A percentile compares a stretch with the other conserved stretches of the same genome.
phyloP scores from a whole-genome alignment of 192 early-diverging fungal genomes.

The Umbelopsis isabellina region DNA sequence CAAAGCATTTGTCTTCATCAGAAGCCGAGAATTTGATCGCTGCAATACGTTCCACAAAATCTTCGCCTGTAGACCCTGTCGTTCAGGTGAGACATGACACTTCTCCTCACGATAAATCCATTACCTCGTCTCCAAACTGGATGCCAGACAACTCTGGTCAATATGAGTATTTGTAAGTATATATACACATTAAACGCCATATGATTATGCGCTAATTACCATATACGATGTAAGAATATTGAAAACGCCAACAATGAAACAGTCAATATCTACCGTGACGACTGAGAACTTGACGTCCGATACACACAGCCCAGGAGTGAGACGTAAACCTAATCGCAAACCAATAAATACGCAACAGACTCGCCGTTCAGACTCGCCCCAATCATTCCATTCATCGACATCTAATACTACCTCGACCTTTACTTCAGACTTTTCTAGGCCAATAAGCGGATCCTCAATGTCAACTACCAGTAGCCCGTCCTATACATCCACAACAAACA shows the following conservation, averaged over 20 bases:
- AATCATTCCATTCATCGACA: not conserved
- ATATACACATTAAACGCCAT: not conserved
- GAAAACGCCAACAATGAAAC: slow-evolving; percentile 6
- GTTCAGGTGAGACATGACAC: not conserved
- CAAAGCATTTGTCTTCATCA: slow-evolving; percentile 17
- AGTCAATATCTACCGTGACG: not conserved
- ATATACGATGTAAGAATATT: not conserved
- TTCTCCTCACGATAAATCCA: not conserved
- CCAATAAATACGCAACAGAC: not conserved
- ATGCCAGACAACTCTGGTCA: slow-evolving; percentile 19
- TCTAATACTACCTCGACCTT: not conserved
- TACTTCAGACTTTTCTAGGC: not conserved
- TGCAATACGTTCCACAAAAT: slow-evolving; percentile 16
- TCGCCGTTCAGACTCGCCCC: not conserved
- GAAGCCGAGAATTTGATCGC: slow-evolving; percentile 18
- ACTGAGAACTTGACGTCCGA: not conserved
- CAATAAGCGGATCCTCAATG: not conserved
- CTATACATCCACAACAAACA: slow-evolving; percentile 5
- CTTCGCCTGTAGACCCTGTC: slow-evolving; percentile 2
- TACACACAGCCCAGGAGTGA: not conserved
- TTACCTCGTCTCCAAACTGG: not conserved
- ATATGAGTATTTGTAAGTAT: slow-evolving; percentile 26
- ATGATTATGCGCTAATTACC: slow-evolving; percentile 2
- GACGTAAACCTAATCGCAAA: not conserved
- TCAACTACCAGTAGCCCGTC: not conserved